These are phyloP conservation scores for Erysiphe pulchra DNA, from an alignment of 2,329 filamentous ascomycete genomes.

Conservation along the genomic window DNA sequence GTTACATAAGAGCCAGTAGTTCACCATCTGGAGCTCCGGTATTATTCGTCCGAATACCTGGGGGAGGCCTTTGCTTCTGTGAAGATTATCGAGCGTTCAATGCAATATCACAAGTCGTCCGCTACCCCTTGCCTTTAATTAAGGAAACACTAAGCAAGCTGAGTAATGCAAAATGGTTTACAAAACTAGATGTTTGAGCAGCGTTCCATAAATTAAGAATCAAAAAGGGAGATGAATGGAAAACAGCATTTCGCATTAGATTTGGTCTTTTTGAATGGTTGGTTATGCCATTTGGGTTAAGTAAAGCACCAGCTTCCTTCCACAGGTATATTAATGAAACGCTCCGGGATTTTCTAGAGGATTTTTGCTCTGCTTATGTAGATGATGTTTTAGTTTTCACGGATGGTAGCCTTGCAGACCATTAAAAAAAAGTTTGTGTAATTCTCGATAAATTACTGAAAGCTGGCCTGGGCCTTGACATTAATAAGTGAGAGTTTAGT, in stretches of 20 bases:
- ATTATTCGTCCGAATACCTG: not conserved
- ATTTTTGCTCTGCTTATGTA: not conserved
- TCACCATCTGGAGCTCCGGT: not conserved
- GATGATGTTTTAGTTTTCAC: not conserved
- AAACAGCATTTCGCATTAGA: not conserved
- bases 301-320: not conserved
- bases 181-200: not conserved
- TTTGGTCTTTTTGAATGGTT: not conserved
- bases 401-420: not conserved
- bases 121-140: slow-evolving; percentile 1
- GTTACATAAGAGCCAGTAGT: not conserved
- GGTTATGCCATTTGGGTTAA: slow-evolving; percentile 1
- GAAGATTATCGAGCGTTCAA: not conserved
- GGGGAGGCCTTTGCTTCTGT: not conserved
- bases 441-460: not conserved
- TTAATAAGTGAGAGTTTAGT: not conserved
- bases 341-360: not conserved
- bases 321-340: not conserved
- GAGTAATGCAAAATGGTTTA: not conserved
- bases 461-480: not conserved
- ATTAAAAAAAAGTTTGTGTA: not conserved
- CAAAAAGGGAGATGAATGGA: not conserved
- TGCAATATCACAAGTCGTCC: not conserved
- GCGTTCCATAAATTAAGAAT: slow-evolving; percentile 1
- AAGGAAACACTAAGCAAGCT: not conserved